These are phyloP conservation scores for Herpetomonas samuelpessoai DNA, from an alignment of 208 protist species.

Conservation along the genomic window DNA sequence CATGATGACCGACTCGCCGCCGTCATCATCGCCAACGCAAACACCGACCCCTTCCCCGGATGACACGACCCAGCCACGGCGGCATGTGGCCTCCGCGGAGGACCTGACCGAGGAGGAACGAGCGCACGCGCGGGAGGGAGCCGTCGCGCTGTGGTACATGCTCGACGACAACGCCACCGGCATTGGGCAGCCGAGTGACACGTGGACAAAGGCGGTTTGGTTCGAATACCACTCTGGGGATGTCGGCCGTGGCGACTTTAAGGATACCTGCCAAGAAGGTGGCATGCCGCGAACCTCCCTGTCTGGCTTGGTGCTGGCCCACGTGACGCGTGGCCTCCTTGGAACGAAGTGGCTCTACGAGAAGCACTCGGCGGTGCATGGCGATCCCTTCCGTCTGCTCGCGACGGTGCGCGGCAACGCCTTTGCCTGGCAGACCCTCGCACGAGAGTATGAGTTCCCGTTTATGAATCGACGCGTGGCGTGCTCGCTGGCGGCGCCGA, in stretches of 20 bases:
- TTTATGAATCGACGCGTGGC: neutral
- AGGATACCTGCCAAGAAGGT: too few relatives aligned
- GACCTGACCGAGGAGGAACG: neutral
- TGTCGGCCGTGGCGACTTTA: neutral
- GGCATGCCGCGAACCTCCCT: too few relatives aligned
- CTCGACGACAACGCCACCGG: neutral
- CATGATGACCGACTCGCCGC: too few relatives aligned
- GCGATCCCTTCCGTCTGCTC: neutral
- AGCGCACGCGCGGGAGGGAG: too few relatives aligned
- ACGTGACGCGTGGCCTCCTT: neutral
- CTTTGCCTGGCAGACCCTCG: neutral
- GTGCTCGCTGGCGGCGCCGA: neutral
- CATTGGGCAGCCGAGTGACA: neutral
- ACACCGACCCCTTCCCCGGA: too few relatives aligned
- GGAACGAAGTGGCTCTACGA: neutral
- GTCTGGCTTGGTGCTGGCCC: too few relatives aligned
- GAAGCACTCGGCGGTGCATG: neutral
- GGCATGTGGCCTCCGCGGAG: neutral
- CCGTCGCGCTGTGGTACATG: neutral
- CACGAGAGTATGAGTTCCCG: neutral
- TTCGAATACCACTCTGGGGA: neutral
- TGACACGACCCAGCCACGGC: too few relatives aligned
- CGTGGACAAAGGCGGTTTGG: neutral
- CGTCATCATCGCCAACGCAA: too few relatives aligned
- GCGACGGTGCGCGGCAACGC: neutral